These are phyloP conservation scores for Eucalyptus guilfoylei DNA, from an alignment of 345 rosid species.

Conservation along the genomic window DNA sequence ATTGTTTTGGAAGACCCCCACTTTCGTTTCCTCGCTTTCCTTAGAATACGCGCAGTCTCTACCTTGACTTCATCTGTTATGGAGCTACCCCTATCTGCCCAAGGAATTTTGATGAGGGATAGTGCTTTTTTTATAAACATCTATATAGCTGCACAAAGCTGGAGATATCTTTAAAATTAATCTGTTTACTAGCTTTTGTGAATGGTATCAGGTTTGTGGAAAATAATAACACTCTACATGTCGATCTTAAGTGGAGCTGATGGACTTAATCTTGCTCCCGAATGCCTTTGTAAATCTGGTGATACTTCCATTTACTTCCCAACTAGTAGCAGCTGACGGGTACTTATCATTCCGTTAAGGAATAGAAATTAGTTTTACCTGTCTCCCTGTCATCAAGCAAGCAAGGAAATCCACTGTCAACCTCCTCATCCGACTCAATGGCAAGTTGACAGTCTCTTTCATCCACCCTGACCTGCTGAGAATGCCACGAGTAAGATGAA, in stretches of 20 bases:
- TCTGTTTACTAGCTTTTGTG: background rate
- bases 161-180: background rate
- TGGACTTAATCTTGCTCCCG: background rate
- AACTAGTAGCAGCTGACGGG: background rate
- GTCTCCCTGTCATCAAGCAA: slow-evolving; percentile 43
- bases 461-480: slow-evolving; percentile 18
- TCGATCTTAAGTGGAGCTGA: background rate
- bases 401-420: slow-evolving; percentile 62
- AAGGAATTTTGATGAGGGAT: background rate
- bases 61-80: slow-evolving; percentile 20
- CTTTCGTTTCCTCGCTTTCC: slow-evolving; percentile 70
- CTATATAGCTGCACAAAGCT: background rate
- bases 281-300: background rate
- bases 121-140: background rate
- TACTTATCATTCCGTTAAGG: background rate
- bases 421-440: slow-evolving; percentile 77
- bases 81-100: background rate
- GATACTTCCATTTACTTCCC: background rate
- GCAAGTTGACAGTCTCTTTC: slow-evolving; percentile 19
- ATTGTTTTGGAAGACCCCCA: slow-evolving; percentile 46
- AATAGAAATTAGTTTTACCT: slow-evolving; percentile 18
- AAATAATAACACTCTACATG: background rate
- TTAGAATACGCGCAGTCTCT: slow-evolving; percentile 58
- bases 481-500: background rate
- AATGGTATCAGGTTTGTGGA: background rate